Conservation (phyloP, 352 stramenopile genomes). For the Phytopythium ostracodes region DNA sequence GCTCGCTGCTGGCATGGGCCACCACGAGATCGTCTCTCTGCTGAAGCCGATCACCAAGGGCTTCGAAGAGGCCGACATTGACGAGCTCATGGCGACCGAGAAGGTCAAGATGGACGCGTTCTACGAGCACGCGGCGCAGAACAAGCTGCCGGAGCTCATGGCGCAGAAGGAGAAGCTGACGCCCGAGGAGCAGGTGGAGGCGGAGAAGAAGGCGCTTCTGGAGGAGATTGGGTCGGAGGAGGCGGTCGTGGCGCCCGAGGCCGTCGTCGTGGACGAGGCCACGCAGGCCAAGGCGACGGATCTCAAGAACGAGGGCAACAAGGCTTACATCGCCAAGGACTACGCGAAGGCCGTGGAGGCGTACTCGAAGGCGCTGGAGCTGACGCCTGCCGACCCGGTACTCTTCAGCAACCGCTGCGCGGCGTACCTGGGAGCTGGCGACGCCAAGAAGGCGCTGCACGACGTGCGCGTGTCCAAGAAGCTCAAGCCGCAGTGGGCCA, state of each 20-base stretch:
- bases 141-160: slow-evolving; percentile 17
- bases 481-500: slow-evolving; percentile 77
- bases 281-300: slow-evolving; percentile 32
- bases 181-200: slow-evolving; percentile 31
- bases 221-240: slow-evolving; percentile 37
- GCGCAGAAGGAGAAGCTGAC: slow-evolving; percentile 17
- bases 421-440: slow-evolving; percentile 45
- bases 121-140: slow-evolving; percentile 41
- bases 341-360: slow-evolving; percentile 40
- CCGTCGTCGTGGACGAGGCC: slow-evolving; percentile 32
- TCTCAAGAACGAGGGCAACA: slow-evolving; percentile 71
- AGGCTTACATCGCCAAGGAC: slow-evolving; percentile 64
- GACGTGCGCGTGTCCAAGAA: slow-evolving; percentile 81
- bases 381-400: slow-evolving; percentile 52
- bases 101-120: slow-evolving; percentile 59
- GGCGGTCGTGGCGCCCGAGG: slow-evolving; percentile 42
- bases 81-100: slow-evolving; percentile 57
- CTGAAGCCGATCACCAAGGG: slow-evolving; percentile 58
- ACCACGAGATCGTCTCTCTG: slow-evolving; percentile 57
- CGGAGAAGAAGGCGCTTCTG: slow-evolving; percentile 35
- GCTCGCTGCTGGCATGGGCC: slow-evolving; percentile 67
- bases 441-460: slow-evolving; percentile 64
- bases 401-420: slow-evolving; percentile 85
- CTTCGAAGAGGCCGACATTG: slow-evolving; percentile 49
- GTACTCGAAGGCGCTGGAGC: slow-evolving; percentile 61